Conservation (phyloP, 2,329 filamentous ascomycete species). For the Pseudogymnoascus sp. region DNA sequence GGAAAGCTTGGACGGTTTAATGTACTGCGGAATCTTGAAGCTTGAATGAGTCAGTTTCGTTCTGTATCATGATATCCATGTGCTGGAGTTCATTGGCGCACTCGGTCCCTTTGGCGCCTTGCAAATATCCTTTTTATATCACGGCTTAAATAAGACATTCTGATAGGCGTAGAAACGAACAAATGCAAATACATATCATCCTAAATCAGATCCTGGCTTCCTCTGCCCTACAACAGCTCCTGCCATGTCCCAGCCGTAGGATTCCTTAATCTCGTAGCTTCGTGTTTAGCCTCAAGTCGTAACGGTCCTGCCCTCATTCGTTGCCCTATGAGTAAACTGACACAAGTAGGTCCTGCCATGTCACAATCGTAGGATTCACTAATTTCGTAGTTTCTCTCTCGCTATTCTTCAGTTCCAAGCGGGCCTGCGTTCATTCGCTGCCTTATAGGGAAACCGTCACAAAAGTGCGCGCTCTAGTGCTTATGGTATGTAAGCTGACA, state of each 20-base stretch:
- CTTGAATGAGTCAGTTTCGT: neutral
- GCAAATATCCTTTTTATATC: neutral
- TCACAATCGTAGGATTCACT: neutral
- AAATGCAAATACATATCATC: neutral
- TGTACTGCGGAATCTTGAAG: neutral
- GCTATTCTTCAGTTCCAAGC: neutral
- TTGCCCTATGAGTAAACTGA: neutral
- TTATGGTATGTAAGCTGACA: neutral
- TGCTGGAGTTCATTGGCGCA: neutral
- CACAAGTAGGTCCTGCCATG: neutral
- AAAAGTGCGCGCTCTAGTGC: neutral
- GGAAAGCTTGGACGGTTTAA: neutral
- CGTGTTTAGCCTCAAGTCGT: neutral
- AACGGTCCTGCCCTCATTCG: neutral
- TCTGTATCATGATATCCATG: neutral
- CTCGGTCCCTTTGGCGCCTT: neutral
- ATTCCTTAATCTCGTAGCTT: neutral
- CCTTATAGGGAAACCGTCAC: neutral
- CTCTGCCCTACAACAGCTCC: neutral
- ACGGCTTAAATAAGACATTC: neutral
- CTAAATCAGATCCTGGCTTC: neutral
- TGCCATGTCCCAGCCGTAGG: neutral
- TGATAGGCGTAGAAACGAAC: neutral
- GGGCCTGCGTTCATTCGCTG: neutral
- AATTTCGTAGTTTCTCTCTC: neutral